phyloP scores from a whole-genome alignment of 106 monocot species.

The Acanthochlamys bracteata region DNA sequence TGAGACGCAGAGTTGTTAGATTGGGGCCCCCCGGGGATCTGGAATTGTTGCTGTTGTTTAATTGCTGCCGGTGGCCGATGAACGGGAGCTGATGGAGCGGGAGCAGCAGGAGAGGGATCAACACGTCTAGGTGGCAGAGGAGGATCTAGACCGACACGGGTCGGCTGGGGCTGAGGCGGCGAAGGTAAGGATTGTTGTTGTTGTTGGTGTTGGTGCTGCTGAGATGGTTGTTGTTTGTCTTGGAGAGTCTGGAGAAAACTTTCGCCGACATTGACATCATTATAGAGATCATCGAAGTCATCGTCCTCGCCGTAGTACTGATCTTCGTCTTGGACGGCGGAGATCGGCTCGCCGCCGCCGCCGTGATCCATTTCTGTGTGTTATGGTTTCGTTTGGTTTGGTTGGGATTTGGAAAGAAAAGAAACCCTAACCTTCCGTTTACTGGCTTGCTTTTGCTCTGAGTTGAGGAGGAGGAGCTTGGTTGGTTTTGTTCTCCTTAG shows the following conservation, averaged over 20 bases:
- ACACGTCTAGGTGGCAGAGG: no score
- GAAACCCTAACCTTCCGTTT: not conserved
- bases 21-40: slow-evolving; percentile 21
- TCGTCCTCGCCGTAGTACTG: slow-evolving; percentile 66
- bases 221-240: not conserved
- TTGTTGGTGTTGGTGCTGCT: slow-evolving; percentile 5
- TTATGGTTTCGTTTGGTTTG: not conserved
- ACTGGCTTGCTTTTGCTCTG: no score
- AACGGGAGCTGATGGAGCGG: no score
- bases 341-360: slow-evolving; percentile 52
- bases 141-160: no score
- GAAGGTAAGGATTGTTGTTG: not conserved
- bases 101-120: no score
- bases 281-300: slow-evolving; percentile 90
- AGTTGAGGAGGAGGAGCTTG: no score
- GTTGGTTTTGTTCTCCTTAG: no score
- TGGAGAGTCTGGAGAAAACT: slow-evolving; percentile 37
- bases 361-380: slow-evolving; percentile 15
- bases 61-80: slow-evolving; percentile 2
- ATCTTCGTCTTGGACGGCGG: slow-evolving; percentile 74
- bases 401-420: no score
- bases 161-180: not conserved
- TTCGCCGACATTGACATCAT: slow-evolving; percentile 88
- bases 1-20: not conserved
- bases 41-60: slow-evolving; percentile 15